phyloP scores from a whole-genome alignment of 495 filamentous ascomycete species.

The Penicillium riverlandense region DNA sequence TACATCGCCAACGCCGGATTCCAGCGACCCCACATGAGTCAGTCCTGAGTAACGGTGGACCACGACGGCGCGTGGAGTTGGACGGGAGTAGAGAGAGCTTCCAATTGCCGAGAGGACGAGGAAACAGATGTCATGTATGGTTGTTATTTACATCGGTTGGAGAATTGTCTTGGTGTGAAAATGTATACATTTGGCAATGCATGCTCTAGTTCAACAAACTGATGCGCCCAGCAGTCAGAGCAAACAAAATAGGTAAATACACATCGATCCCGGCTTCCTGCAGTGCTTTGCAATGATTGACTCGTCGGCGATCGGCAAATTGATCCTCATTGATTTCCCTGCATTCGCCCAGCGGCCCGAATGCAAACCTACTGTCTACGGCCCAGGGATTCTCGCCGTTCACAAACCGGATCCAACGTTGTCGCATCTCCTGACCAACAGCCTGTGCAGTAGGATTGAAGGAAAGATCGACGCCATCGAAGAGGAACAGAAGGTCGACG shows the following conservation, averaged over 20 bases:
- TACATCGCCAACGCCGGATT: not conserved
- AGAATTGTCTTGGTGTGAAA: not conserved
- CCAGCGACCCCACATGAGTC: slow-evolving; percentile 32
- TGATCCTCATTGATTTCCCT: slow-evolving; percentile 25
- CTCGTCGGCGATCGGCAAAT: slow-evolving; percentile 23
- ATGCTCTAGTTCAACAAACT: slow-evolving; percentile 27
- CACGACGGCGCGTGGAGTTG: slow-evolving; percentile 3
- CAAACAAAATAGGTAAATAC: slow-evolving; percentile 28
- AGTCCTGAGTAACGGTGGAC: slow-evolving; percentile 27
- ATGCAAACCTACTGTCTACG: slow-evolving; percentile 20
- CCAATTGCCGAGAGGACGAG: not conserved
- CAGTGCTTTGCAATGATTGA: slow-evolving; percentile 18
- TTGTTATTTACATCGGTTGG: no score
- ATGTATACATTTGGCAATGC: not conserved
- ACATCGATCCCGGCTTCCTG: slow-evolving; percentile 20
- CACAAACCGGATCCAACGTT: slow-evolving; percentile 29
- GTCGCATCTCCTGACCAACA: slow-evolving; percentile 25
- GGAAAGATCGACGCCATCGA: slow-evolving; percentile 23
- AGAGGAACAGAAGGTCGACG: slow-evolving; percentile 37
- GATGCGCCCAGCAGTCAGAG: slow-evolving; percentile 30
- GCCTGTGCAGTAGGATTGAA: slow-evolving; percentile 25
- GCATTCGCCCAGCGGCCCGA: slow-evolving; percentile 28
- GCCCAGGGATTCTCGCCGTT: slow-evolving; percentile 25
- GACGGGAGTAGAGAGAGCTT: not conserved
- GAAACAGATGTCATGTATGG: no score